Evolutionary conservation across 2,329 filamentous ascomycete genomes (phyloP), one percentile per base, ranked within the genome.

Genomic region (Pseudomassariella vexata): DNA sequence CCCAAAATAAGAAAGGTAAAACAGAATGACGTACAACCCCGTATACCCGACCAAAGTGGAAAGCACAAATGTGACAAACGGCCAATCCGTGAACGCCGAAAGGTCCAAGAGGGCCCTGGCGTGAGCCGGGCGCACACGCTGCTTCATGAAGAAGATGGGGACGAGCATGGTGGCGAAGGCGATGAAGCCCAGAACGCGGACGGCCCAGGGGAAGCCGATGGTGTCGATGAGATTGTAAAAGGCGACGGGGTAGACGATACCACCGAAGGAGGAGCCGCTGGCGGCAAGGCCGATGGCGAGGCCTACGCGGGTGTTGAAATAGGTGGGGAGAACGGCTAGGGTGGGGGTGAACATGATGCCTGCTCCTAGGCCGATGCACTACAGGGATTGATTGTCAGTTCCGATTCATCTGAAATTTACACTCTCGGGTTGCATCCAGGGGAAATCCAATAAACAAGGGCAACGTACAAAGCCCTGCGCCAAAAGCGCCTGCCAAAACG

Each of bases 21-120:
- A 68, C 39, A 65, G 64, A 1, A 60, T 58, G 29, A 66, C 62
- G 32, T 65, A 68, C 0, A 67, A 43, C 2, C 57, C 55, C 41
- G 54, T 60, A 46, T 65, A 63, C n/a, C 61, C 62, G 16, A 48
- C 21, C 17, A 46, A 33, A 5, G 37, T 39, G 3, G 35, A 36
- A 11, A 53, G 44, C 10, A 57, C 49, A 38, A 49, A 49, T 28
- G 50, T 28, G 10, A 57, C 41, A 32, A 63, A 68, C 6, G 62
- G 48, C 5, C 41, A 24, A 21, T 68, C 65, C 16, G 37, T 52
- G 36, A 69, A 63, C 1, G 63, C 60, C 3, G 44, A 46, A 45
- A 45, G 53, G 30, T 70, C 65, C 3, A 68, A 40, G 0, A 65
- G 19, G 3, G 58, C 56, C 2, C 62, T 60, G 3, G 48, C 39